A percentile compares a stretch with the other conserved stretches of the same genome.
These are phyloP conservation scores for Fusarium sp. DNA, from an alignment of 2,329 filamentous ascomycete species.

Conservation along the genomic window DNA sequence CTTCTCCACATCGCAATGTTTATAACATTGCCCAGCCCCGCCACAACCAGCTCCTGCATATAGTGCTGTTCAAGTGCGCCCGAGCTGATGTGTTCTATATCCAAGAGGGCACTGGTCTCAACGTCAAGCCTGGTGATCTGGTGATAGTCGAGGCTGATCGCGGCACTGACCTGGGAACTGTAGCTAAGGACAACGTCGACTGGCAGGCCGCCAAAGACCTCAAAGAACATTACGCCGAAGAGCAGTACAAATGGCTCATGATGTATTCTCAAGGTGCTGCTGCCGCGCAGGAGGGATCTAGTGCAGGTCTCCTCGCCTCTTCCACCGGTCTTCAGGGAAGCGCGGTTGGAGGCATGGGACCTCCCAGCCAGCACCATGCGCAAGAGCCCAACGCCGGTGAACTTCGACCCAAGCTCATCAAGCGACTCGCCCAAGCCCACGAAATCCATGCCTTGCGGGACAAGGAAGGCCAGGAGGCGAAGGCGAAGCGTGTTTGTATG, in stretches of 20 bases:
- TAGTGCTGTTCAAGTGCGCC: constrained; percentile 97
- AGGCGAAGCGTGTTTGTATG: constrained; percentile 95
- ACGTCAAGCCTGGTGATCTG: constrained; percentile 89
- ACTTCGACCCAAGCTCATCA: constrained; percentile 96
- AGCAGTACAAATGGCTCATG: constrained; percentile 98
- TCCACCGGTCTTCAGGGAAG: constrained; percentile 74
- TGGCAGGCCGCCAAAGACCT: constrained; percentile 88
- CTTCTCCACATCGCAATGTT: constrained; percentile 71
- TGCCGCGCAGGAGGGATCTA: constrained; percentile 69
- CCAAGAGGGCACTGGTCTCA: constrained; percentile 92
- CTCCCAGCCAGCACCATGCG: constrained; percentile 77
- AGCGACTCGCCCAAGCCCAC: constrained; percentile 89
- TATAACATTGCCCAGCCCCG: constrained; percentile 71
- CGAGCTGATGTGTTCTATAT: constrained; percentile 97
- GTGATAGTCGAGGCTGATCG: constrained; percentile 98
- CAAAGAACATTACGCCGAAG: constrained; percentile 91
- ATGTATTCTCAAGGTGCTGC: constrained; percentile 91
- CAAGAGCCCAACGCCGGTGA: constrained; percentile 79
- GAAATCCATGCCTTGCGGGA: constrained; percentile 90
- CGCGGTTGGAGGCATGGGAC: constrained; percentile 82
- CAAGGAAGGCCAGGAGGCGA: constrained; percentile 97
- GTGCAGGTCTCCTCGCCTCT: constrained; percentile 72
- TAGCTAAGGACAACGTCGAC: constrained; percentile 87
- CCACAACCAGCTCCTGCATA: constrained; percentile 79
- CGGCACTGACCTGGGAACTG: constrained; percentile 93